Conservation (phyloP, 23 red algal species). For the Agarophyton chilense region DNA sequence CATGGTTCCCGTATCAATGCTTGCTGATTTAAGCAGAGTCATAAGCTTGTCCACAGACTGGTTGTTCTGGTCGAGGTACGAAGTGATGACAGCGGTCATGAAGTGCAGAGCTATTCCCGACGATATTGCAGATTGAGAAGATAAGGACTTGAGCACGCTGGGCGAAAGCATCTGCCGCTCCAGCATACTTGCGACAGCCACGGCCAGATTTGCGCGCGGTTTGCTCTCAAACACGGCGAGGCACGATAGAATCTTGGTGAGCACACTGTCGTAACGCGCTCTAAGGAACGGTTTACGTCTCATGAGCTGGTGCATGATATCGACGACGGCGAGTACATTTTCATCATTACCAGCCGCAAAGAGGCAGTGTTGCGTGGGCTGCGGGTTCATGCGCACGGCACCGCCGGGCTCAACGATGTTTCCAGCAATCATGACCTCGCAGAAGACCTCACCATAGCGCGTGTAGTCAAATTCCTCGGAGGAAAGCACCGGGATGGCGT, state of each 20-base stretch:
- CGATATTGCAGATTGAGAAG: conserved; percentile 42
- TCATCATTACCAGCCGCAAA: conserved; percentile 49
- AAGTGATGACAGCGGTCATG: conserved; percentile 78
- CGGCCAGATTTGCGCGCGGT: conserved; percentile 54
- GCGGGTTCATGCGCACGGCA: conserved; percentile 53
- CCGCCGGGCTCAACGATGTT: conserved; percentile 91
- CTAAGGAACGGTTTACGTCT: conserved; percentile 82
- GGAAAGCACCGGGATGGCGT: conserved; percentile 47
- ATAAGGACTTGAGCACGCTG: conserved; percentile 34
- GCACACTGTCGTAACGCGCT: conserved; percentile 66
- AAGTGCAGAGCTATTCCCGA: conserved; percentile 73
- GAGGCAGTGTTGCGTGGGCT: conserved; percentile 60
- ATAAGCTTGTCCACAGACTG: conserved; percentile 83
- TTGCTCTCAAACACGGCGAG: conserved; percentile 53
- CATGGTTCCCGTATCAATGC: conserved; percentile 80
- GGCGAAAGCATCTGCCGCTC: conserved; percentile 70
- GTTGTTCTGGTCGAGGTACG: conserved; percentile 53
- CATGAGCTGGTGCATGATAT: conserved; percentile 86
- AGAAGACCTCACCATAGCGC: conserved; percentile 88
- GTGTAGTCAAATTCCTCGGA: conserved; percentile 72
- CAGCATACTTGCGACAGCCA: conserved; percentile 69
- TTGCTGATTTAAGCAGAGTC: conserved; percentile 59
- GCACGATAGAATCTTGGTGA: conserved; percentile 71
- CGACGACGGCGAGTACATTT: conserved; percentile 54
- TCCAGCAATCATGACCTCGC: conserved; percentile 81